Evolutionary conservation across 2,329 filamentous ascomycete genomes (phyloP).

Genomic region (Beauveria australis): DNA sequence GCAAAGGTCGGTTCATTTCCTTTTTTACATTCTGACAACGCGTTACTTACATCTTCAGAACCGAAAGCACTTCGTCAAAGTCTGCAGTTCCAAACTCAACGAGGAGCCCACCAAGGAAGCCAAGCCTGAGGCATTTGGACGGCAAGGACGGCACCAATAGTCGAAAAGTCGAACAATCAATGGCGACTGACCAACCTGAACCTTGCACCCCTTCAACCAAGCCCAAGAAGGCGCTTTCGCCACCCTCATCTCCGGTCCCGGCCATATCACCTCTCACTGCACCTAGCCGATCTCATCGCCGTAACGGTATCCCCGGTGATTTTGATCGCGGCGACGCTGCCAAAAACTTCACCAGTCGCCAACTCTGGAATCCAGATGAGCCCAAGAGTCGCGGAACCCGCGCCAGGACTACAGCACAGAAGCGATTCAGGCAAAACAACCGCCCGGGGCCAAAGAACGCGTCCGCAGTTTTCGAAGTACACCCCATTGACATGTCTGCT

Average conservation of each 20-base stretch:
- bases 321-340: slow-evolving; percentile 18
- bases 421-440: neutral
- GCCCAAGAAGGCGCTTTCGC: slow-evolving; percentile 22
- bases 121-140: neutral
- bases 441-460: neutral
- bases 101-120: neutral
- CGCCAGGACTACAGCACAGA: neutral
- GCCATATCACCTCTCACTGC: slow-evolving; percentile 16
- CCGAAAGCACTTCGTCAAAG: neutral
- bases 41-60: neutral
- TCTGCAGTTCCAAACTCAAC: neutral
- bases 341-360: slow-evolving; percentile 17
- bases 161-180: neutral
- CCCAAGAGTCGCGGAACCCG: neutral
- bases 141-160: neutral
- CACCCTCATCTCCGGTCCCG: slow-evolving; percentile 17
- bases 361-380: slow-evolving; percentile 23
- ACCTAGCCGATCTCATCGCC: slow-evolving; percentile 1
- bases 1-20: slow-evolving; percentile 12
- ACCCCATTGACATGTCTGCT: neutral
- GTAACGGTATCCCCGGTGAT: slow-evolving; percentile 10
- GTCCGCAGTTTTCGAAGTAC: neutral
- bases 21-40: neutral
- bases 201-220: neutral
- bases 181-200: slow-evolving; percentile 13